Base-by-base conservation (phyloP, 345 rosid genomes). In the Diplotaxis tenuifolia region DNA sequence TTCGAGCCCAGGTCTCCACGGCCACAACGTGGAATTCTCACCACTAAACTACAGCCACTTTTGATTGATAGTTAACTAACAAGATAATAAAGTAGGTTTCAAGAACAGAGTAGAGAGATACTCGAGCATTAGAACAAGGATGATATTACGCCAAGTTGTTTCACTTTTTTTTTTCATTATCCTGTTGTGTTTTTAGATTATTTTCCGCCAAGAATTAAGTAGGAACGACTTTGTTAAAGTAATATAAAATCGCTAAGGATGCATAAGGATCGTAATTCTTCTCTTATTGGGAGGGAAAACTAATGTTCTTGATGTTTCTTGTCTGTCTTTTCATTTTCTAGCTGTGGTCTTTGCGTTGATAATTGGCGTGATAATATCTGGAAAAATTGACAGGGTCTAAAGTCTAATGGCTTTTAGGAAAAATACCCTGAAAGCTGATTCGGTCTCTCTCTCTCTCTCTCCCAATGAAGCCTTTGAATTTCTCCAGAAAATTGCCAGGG, bases 1-100 rank as follows among this genome's bases (percentile, higher is more conserved):
- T 81, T 89, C 90, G 87, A 89, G 92, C 96, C 89, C 87, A 81
- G 92, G 90, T 87, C 88, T 76, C 87, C 86, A 87, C 90, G 93
- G 92, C 89, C 93, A 87, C 93, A 85, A 87, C 88, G 88, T 87
- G 82, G 86, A 80, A 81, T 89, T 82, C 87, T 87, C 22, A 50
- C 22, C 55, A 50, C 23, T 18, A 50, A 50, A 50, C 12, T 50
- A 50, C 12, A 50, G 21, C 54, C 54, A 47, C 54, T 47, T 23
- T 20, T 5, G 16, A n/a, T n/a, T n/a, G n/a, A n/a, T n/a, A n/a
- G n/a, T n/a, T n/a, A n/a, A n/a, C n/a, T n/a, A n/a, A n/a, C n/a
- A n/a, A n/a, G n/a, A n/a, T n/a, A n/a, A n/a, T n/a, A n/a, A n/a
- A n/a, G n/a, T n/a, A n/a, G n/a, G n/a, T n/a, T n/a, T n/a, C n/a